Evolutionary conservation across 73 alveolate genomes (phyloP).

Genomic region (Symbiodinium pilosum): DNA sequence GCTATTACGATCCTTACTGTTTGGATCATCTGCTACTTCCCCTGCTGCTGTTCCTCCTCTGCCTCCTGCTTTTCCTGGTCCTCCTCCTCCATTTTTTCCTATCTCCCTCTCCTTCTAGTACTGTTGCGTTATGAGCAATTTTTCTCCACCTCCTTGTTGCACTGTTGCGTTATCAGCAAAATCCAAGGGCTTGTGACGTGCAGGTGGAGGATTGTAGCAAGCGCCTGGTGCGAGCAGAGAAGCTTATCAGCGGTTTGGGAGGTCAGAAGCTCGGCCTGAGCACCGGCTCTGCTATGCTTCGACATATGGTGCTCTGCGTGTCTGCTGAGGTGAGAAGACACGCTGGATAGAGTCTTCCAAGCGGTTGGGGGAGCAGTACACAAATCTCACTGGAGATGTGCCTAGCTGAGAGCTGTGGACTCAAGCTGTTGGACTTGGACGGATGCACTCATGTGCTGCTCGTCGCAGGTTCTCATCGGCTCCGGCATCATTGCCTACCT

Average conservation of each 20-base stretch:
- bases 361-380: conserved; percentile 91
- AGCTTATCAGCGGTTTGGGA: conserved; percentile 99
- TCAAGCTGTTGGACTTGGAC: neutral
- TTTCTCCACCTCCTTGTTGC: no score
- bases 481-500: conserved; percentile 99
- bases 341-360: conserved; percentile 98
- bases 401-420: neutral
- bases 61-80: no score
- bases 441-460: neutral
- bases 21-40: no score
- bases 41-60: no score
- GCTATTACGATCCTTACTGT: neutral
- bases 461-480: conserved; percentile 99
- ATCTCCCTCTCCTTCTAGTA: neutral
- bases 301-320: neutral
- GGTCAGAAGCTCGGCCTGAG: neutral
- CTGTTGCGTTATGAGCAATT: no score
- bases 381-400: conserved; percentile 88
- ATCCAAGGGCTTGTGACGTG: neutral
- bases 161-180: no score
- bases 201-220: conserved; percentile 95
- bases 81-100: neutral
- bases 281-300: neutral
- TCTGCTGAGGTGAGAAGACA: conserved; percentile 97
- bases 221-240: conserved; percentile 99